phyloP scores from a whole-genome alignment of 768 basidiomycete genomes.

The Phlegmacium glaucopus region DNA sequence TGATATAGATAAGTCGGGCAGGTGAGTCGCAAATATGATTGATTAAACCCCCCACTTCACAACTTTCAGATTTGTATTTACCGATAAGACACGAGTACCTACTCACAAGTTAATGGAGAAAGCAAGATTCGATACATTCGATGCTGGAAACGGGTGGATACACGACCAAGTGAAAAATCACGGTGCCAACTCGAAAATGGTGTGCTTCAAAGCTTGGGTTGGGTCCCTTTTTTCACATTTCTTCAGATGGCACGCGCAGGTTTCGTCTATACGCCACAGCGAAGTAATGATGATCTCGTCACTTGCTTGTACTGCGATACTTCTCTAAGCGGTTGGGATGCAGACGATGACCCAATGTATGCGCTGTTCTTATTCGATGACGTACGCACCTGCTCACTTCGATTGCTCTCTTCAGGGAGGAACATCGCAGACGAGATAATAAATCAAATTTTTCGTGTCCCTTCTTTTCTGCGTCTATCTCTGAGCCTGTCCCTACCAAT shows the following conservation, averaged over 20 bases:
- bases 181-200: conserved; percentile 71
- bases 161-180: conserved; percentile 63
- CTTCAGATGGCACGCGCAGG: conserved; percentile 85
- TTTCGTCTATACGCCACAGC: conserved; percentile 75
- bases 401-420: conserved; percentile 44
- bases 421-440: conserved; percentile 66
- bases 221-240: not conserved
- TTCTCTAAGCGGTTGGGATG: conserved; percentile 83
- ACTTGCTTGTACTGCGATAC: conserved; percentile 85
- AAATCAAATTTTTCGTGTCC: conserved; percentile 43
- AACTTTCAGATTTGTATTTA: conserved; percentile 51
- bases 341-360: conserved; percentile 83
- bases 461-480: conserved; percentile 31
- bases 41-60: conserved; percentile 4
- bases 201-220: conserved; percentile 16
- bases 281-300: conserved; percentile 70
- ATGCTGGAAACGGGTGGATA: conserved; percentile 54
- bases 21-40: conserved; percentile 35
- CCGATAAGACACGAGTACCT: conserved; percentile 61
- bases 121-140: conserved; percentile 68
- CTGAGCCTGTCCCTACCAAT: conserved; percentile 8
- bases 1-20: conserved; percentile 55
- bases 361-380: conserved; percentile 20
- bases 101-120: conserved; percentile 66
- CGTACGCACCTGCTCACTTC: not conserved